phyloP scores from a whole-genome alignment of 352 stramenopile species.

The Pelagophyceae sp. region DNA sequence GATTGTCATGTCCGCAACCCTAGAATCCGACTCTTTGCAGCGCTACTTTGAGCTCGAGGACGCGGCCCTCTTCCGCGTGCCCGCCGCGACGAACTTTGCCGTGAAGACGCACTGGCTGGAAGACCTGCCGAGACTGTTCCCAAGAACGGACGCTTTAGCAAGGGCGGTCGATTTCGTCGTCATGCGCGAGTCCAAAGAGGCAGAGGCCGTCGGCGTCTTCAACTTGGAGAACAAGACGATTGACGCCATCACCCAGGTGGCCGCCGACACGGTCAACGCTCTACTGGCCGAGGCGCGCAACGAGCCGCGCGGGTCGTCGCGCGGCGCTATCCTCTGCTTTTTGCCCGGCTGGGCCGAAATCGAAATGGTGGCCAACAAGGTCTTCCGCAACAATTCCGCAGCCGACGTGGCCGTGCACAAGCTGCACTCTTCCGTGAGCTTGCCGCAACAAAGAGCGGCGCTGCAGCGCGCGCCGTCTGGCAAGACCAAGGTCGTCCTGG shows the following conservation, averaged over 20 bases:
- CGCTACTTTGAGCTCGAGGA: not conserved
- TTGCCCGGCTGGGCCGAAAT: conserved; percentile 1
- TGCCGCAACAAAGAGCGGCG: not conserved
- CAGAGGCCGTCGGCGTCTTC: not conserved
- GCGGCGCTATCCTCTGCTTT: not conserved
- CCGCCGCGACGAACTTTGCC: not conserved
- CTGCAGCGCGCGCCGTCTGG: not conserved
- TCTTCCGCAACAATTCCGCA: not conserved
- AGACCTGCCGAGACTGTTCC: too few species aligned
- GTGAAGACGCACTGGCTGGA: not conserved
- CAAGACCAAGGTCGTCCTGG: conserved; percentile 72
- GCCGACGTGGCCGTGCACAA: not conserved
- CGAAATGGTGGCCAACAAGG: not conserved
- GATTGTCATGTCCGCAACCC: not conserved
- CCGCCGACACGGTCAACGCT: not conserved
- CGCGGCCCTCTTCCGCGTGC: not conserved
- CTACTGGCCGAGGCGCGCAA: not conserved
- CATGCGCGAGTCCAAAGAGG: not conserved
- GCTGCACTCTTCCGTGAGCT: not conserved
- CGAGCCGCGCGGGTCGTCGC: not conserved
- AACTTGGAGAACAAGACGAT: not conserved
- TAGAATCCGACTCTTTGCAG: not conserved
- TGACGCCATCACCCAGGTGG: not conserved
- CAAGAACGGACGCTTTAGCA: too few species aligned
- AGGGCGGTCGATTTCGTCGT: too few species aligned